Evolutionary conservation across 257 asterid species (phyloP).

Genomic region (Ophiorrhiza pumila): DNA sequence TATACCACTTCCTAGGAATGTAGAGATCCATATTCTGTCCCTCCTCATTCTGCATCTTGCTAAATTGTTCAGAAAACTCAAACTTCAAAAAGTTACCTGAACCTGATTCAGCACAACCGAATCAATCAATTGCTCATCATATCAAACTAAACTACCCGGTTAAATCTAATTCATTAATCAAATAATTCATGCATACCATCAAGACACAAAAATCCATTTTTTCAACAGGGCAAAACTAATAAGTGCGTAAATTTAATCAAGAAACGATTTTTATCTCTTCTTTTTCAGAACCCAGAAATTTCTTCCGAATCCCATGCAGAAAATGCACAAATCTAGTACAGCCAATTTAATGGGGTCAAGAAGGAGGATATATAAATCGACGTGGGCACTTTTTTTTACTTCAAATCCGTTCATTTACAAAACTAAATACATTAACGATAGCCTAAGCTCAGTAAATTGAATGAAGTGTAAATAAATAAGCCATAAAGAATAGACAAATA

Average conservation of each 20-base stretch:
- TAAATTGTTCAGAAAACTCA: not conserved
- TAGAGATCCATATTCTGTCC: conserved; percentile 34
- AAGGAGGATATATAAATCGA: no score
- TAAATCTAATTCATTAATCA: no score
- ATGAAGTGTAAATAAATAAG: not conserved
- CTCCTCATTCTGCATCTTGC: conserved; percentile 34
- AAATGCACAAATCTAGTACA: not conserved
- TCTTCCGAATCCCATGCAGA: not conserved
- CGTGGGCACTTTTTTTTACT: not conserved
- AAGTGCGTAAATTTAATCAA: not conserved
- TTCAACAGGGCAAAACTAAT: not conserved
- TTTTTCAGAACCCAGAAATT: not conserved
- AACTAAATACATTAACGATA: not conserved
- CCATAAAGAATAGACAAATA: not conserved
- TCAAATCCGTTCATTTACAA: not conserved
- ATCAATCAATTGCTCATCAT: not conserved
- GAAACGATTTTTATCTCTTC: not conserved
- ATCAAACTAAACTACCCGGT: not conserved
- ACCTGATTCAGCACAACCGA: conserved; percentile 4
- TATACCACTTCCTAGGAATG: conserved; percentile 32
- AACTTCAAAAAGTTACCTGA: conserved; percentile 8
- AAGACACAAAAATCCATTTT: no score
- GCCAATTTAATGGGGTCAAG: no score
- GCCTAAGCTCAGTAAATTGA: not conserved
- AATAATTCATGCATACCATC: no score